Base-by-base conservation (phyloP, 164 flowering plant species). In the Dillenia turbinata region DNA sequence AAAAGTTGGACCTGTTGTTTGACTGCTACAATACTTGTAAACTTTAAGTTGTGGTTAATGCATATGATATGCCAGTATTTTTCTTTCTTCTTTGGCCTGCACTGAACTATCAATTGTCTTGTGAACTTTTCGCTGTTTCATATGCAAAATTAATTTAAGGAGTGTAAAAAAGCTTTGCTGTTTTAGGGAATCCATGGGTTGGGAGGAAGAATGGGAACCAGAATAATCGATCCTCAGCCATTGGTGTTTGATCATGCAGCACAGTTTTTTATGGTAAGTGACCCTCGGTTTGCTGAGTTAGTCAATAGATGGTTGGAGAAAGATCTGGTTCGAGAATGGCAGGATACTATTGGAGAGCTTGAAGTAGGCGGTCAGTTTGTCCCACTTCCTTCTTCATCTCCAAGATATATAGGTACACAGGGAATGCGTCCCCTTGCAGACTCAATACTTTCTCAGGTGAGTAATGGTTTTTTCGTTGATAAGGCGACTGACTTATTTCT, bases 401-500 rank as follows among this genome's bases (percentile, higher is more conserved):
- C 92, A 17, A 82, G 86, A 79, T 94, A 86, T 73, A 58, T 90
- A 43, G 96, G 87, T 54, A 85, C 78, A 48, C 77, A 83, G 59
- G 98, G 98, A 14, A 94, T 91, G 98, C 96, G 96, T 17, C 79
- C 88, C 50, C 85, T 94, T 68, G 97, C 98, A 47, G 95, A 93
- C 66, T 85, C 96, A 47, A 77, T 94, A 61, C 64, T 93, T 15
- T 73, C 85, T 56, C 72, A 88, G 95, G 98, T 89, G 57, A 55
- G 22, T 19, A 19, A 19, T 19, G 22, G 22, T 19, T 19, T 19
- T 19, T 19, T 19, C 22, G 22, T 19, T 19, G 22, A 19, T 19
- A 19, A 19, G 22, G 22, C 1, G 22, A 19, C 22, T 19, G 22
- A 19, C 22, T 19, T 19, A 19, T 19, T 19, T 19, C 22, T 19